Conservation (phyloP, 495 filamentous ascomycete species). For the Penicillium lagena region DNA sequence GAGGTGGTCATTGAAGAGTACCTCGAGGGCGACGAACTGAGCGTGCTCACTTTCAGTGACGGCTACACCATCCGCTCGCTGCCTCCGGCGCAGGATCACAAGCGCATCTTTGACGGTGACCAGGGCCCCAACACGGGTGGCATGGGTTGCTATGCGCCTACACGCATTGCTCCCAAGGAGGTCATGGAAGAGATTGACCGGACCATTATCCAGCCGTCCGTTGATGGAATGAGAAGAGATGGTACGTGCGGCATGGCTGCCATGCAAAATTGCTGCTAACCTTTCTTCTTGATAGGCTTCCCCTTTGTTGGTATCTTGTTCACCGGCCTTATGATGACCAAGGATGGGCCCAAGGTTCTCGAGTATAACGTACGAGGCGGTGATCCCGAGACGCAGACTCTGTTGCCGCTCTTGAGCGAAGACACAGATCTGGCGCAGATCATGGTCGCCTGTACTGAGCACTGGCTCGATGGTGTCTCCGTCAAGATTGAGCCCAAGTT, state of each 20-base stretch:
- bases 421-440: constrained; percentile 87
- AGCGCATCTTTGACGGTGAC: constrained; percentile 87
- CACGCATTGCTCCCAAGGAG: constrained; percentile 68
- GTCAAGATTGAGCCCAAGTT: constrained; percentile 62
- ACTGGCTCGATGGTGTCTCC: constrained; percentile 62
- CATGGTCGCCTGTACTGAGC: constrained; percentile 77
- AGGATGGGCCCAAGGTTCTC: constrained; percentile 76
- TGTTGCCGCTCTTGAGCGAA: constrained; percentile 70
- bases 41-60: constrained; percentile 85
- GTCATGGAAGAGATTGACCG: constrained; percentile 72
- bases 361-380: constrained; percentile 98
- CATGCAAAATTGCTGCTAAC: neutral
- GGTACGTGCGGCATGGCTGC: constrained; percentile 23
- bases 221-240: constrained; percentile 81
- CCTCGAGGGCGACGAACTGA: constrained; percentile 85
- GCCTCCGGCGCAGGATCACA: constrained; percentile 95
- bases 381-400: constrained; percentile 92
- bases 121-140: constrained; percentile 92
- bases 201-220: constrained; percentile 80
- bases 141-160: constrained; percentile 96
- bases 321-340: constrained; percentile 94
- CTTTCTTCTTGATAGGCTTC: constrained; percentile 28
- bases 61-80: constrained; percentile 78
- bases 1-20: constrained; percentile 97
- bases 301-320: constrained; percentile 87